Evolutionary conservation across 2,329 filamentous ascomycete species (phyloP).

Genomic region (Plenodomus tracheiphilus): DNA sequence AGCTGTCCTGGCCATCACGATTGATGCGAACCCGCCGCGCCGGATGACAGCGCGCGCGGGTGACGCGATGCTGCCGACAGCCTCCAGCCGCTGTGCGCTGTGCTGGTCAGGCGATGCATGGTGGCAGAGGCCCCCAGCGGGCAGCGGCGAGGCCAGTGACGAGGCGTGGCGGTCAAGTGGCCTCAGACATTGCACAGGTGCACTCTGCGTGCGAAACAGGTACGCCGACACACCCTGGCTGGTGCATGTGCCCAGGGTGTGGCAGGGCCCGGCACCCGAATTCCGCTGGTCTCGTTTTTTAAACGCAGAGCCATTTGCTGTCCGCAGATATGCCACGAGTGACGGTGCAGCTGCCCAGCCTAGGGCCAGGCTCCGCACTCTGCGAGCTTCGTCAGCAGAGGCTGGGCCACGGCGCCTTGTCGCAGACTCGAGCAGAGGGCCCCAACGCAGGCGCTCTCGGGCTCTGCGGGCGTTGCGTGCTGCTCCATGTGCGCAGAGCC

Average conservation of each 20-base stretch:
- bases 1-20: conserved; percentile 27
- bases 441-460: too few relatives aligned
- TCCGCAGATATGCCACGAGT: conserved; percentile 30
- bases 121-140: too few relatives aligned
- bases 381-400: conserved; percentile 29
- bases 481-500: too few relatives aligned
- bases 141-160: too few relatives aligned
- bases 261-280: conserved; percentile 33
- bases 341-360: conserved; percentile 29
- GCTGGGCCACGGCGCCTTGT: conserved; percentile 20
- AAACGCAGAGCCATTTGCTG: conserved; percentile 39
- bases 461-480: too few relatives aligned
- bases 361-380: conserved; percentile 30
- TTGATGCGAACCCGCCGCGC: conserved; percentile 29
- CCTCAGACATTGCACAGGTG: conserved; percentile 29
- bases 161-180: conserved; percentile 21
- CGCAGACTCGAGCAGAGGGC: conserved; percentile 6
- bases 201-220: conserved; percentile 37
- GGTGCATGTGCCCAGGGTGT: conserved; percentile 13
- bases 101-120: conserved; percentile 21
- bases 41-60: conserved; percentile 36
- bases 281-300: conserved; percentile 35
- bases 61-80: conserved; percentile 29
- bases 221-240: conserved; percentile 29
- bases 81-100: conserved; percentile 17